A percentile compares a stretch with the other conserved stretches of the same genome.
phyloP scores from a whole-genome alignment of 2,329 filamentous ascomycete genomes.

The Ambrosiella cleistominuta region DNA sequence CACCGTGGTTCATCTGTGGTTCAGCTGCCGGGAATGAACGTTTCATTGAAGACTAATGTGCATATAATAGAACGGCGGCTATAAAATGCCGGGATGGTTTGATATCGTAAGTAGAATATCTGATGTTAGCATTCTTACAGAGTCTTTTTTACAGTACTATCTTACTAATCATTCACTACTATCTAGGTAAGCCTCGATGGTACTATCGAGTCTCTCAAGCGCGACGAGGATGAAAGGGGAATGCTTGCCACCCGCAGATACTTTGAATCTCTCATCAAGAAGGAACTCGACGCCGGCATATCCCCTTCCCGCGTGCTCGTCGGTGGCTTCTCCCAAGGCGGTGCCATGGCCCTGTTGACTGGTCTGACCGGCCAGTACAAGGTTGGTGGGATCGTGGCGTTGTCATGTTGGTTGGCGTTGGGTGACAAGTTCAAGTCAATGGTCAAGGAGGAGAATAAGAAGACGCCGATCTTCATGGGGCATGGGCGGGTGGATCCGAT shows the following conservation, averaged over 20 bases:
- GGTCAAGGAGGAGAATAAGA: slow-evolving; percentile 29
- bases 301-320: slow-evolving; percentile 68
- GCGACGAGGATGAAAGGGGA: slow-evolving; percentile 49
- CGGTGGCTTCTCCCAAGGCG: slow-evolving; percentile 74
- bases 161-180: neutral
- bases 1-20: neutral
- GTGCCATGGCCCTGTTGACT: slow-evolving; percentile 67
- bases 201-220: slow-evolving; percentile 18
- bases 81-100: slow-evolving; percentile 77
- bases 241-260: slow-evolving; percentile 57
- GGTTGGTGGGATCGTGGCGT: slow-evolving; percentile 71
- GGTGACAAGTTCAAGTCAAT: slow-evolving; percentile 27
- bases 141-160: slow-evolving; percentile 9
- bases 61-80: slow-evolving; percentile 47
- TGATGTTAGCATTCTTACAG: neutral
- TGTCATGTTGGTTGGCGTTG: slow-evolving; percentile 69
- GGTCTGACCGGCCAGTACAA: slow-evolving; percentile 58
- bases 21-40: neutral
- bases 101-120: slow-evolving; percentile 42
- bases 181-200: slow-evolving; percentile 18
- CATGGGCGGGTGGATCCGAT: slow-evolving; percentile 68
- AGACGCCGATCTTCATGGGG: slow-evolving; percentile 74
- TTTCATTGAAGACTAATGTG: neutral
- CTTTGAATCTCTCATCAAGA: slow-evolving; percentile 61
- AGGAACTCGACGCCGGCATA: slow-evolving; percentile 67